phyloP scores from a whole-genome alignment of 139 green algal genomes.

The Spirogloea muscicola region DNA sequence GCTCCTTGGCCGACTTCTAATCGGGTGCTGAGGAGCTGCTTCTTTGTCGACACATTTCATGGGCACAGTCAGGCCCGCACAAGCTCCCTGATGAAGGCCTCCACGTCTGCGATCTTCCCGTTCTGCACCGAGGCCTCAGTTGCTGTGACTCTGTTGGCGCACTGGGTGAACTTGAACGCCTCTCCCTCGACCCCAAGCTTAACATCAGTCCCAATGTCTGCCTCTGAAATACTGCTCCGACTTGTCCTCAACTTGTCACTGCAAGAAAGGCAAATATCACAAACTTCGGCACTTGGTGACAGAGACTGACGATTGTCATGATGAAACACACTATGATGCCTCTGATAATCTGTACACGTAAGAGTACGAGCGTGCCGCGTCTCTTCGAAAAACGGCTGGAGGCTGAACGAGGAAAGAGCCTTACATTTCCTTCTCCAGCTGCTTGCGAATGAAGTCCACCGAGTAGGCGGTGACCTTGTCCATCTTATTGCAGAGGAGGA shows the following conservation, averaged over 20 bases:
- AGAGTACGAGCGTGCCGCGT: not conserved
- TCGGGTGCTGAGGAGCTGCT: no score
- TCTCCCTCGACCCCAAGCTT: constrained; percentile 17
- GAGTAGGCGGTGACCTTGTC: constrained; percentile 82
- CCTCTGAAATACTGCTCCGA: constrained; percentile 19
- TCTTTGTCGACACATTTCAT: no score
- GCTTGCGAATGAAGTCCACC: constrained; percentile 79
- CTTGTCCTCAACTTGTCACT: constrained; percentile 36
- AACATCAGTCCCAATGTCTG: constrained; percentile 16
- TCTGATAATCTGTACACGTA: not conserved
- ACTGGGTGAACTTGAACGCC: constrained; percentile 44
- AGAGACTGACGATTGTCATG: not conserved
- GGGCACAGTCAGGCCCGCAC: no score
- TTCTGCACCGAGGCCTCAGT: constrained; percentile 22
- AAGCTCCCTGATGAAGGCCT: constrained; percentile 33
- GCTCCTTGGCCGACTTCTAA: no score
- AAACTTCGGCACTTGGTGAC: not conserved
- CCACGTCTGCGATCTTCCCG: constrained; percentile 19
- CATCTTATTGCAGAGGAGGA: constrained; percentile 90
- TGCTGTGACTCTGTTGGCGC: constrained; percentile 24
- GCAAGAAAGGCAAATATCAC: not conserved
- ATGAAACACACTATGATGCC: not conserved
- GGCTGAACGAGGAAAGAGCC: not conserved
- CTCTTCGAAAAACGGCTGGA: not conserved
- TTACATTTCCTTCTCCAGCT: constrained; percentile 80